These are phyloP conservation scores for Venturiaceae sp. DNA, from an alignment of 2,329 filamentous ascomycete species.

Conservation along the genomic window DNA sequence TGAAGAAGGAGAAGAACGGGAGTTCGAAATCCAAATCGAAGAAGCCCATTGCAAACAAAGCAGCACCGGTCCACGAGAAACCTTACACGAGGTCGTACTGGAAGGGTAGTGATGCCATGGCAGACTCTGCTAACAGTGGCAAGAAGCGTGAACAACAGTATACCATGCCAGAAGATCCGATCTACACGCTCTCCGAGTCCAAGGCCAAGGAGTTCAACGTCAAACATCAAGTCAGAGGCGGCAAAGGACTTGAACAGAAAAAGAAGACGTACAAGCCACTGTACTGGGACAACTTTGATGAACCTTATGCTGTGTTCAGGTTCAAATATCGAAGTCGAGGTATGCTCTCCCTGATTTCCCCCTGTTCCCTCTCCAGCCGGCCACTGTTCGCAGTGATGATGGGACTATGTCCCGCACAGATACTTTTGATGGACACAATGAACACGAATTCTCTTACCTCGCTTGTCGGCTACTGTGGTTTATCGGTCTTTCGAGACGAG, in stretches of 20 bases:
- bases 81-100: conserved; percentile 1
- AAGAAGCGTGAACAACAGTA: conserved; percentile 10
- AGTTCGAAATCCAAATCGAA: neutral
- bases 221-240: conserved; percentile 22
- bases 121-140: neutral
- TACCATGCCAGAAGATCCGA: conserved; percentile 20
- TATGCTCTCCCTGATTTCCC: neutral
- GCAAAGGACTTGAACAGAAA: conserved; percentile 26
- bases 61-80: neutral
- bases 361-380: neutral
- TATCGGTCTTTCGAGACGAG: neutral
- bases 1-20: neutral
- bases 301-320: conserved; percentile 36
- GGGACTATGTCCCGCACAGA: neutral
- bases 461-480: neutral
- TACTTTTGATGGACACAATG: conserved; percentile 2
- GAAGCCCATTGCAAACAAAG: neutral
- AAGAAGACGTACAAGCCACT: conserved; percentile 23
- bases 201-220: conserved; percentile 14
- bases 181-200: conserved; percentile 14
- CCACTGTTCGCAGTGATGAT: conserved; percentile 3
- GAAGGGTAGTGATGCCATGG: neutral
- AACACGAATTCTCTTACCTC: neutral
- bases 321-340: conserved; percentile 34
- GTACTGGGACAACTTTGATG: conserved; percentile 15